Percentiles rank a stretch among this genome's conserved stretches.
These are phyloP conservation scores for Nicotiana undulata DNA, from an alignment of 257 asterid species.

Conservation along the genomic window DNA sequence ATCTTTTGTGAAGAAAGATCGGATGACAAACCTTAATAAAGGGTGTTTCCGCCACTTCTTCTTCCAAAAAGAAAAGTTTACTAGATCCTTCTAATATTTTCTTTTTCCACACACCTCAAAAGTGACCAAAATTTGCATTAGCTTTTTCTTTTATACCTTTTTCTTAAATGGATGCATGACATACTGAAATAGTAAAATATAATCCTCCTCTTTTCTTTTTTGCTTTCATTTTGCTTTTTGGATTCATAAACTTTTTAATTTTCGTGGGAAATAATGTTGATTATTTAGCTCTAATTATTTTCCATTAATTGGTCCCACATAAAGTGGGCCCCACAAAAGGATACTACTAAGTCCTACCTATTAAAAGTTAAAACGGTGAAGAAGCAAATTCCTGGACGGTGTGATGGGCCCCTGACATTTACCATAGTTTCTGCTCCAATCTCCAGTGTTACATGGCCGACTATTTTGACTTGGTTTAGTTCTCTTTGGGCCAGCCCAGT, in stretches of 20 bases:
- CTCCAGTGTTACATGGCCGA: slow-evolving; percentile 5
- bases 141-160: not conserved
- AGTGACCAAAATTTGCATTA: not conserved
- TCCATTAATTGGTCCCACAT: not conserved
- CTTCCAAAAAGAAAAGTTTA: no score
- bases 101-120: no score
- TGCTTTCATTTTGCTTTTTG: not conserved
- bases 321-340: not conserved
- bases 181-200: not conserved
- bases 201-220: not conserved
- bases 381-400: not conserved
- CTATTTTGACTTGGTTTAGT: slow-evolving; percentile 5
- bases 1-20: no score
- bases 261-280: not conserved
- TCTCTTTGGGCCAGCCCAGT: not conserved
- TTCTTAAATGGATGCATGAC: not conserved
- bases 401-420: not conserved
- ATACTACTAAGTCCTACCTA: not conserved
- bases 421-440: not conserved
- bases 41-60: no score
- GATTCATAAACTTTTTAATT: not conserved
- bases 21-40: no score
- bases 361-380: not conserved
- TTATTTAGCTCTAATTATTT: not conserved
- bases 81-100: no score